Evolutionary conservation across 768 basidiomycete species (phyloP).

Genomic region (Mycena rebaudengoi): DNA sequence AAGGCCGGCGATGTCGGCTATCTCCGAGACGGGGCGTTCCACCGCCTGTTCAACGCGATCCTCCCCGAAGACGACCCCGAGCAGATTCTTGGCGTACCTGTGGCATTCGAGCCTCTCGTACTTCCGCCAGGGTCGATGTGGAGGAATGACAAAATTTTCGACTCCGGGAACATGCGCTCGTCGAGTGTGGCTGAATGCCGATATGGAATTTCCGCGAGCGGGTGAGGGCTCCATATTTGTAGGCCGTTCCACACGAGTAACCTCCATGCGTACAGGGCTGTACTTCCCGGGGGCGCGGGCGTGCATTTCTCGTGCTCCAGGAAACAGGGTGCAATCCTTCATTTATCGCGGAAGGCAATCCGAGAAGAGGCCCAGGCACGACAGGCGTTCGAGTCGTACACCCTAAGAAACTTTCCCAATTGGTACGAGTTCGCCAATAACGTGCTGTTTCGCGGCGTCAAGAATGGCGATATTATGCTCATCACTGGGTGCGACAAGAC

Average conservation of each 20-base stretch:
- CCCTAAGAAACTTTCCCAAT: no score
- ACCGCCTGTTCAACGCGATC: slow-evolving; percentile 23
- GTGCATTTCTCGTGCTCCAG: no score
- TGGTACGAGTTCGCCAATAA: not conserved
- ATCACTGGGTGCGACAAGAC: no score
- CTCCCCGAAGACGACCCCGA: slow-evolving; percentile 8
- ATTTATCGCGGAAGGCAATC: not conserved
- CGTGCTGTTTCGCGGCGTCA: not conserved
- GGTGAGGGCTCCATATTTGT: not conserved
- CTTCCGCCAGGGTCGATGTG: no score
- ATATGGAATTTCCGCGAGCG: not conserved
- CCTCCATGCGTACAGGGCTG: no score
- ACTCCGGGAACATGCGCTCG: not conserved
- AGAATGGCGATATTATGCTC: no score
- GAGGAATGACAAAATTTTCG: no score
- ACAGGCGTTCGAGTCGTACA: not conserved
- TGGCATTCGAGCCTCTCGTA: not conserved
- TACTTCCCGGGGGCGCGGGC: no score
- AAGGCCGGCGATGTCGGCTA: slow-evolving; percentile 22
- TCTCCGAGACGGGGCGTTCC: slow-evolving; percentile 15
- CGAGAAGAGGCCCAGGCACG: not conserved
- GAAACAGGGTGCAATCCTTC: no score
- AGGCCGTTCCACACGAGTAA: no score
- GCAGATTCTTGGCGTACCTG: not conserved
- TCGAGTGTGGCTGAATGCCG: not conserved